These are phyloP conservation scores for Staphylotrichum longicolle DNA, from an alignment of 495 filamentous ascomycete species.

Conservation along the genomic window DNA sequence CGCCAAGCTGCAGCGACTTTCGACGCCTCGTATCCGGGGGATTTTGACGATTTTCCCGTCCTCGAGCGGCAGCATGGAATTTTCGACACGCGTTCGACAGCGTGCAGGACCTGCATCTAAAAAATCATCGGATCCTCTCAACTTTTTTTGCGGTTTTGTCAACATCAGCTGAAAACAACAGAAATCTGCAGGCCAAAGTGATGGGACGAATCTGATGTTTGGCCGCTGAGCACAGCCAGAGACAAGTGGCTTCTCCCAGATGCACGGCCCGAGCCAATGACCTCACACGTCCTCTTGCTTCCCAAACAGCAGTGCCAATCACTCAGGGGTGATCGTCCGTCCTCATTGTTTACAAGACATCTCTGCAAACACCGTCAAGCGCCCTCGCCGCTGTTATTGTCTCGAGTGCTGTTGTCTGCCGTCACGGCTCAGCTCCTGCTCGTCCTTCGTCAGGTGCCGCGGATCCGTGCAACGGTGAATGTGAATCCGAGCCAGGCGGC, in stretches of 20 bases:
- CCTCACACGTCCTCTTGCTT: not conserved
- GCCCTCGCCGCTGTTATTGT: too few relatives aligned
- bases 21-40: constrained; percentile 1
- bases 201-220: not conserved
- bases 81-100: too few relatives aligned
- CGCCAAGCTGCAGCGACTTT: not conserved
- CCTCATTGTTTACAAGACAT: not conserved
- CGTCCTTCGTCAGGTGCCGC: not conserved
- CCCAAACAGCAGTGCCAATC: not conserved
- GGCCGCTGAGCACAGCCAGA: not conserved
- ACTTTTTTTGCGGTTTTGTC: not conserved
- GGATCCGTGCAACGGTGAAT: not conserved
- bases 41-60: not conserved
- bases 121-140: too few relatives aligned
- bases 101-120: too few relatives aligned
- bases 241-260: not conserved
- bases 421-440: too few relatives aligned
- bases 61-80: too few relatives aligned
- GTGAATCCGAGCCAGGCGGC: not conserved
- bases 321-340: not conserved
- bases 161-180: not conserved
- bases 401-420: too few relatives aligned
- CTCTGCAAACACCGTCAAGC: too few relatives aligned
- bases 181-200: not conserved
- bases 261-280: not conserved